Evolutionary conservation across 2,329 filamentous ascomycete species (phyloP), one percentile per base, ranked within the genome.

Genomic region (Penicillium sp.): DNA sequence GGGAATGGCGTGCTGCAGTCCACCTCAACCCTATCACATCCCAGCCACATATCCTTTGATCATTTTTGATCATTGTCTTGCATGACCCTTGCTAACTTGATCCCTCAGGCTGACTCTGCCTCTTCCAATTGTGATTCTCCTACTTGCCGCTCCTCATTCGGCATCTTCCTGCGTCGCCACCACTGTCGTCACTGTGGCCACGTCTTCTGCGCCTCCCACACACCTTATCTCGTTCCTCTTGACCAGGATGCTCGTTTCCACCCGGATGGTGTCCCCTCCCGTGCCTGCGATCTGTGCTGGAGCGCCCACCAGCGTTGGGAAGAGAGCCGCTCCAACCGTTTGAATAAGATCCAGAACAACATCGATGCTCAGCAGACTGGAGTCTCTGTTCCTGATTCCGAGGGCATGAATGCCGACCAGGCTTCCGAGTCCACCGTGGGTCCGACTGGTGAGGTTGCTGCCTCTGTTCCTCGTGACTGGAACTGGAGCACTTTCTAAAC

Each of bases 161-260:
- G 81, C 42, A 77, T 86, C 66, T 84, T 85, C 72, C 77, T 82
- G 48, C 83, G 85, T 48, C 83, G 84, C 55, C 85, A 88, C 66
- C 85, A 88, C 72, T 88, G 85, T 71, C 82, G 85, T 55, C 84
- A 85, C 63, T 88, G 85, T 63, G 85, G 85, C 41, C 81, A 85
- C 64, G 81, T 88, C 64, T 87, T 86, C 68, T 88, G 85, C 73
- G 78, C 80, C 57, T 76, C 79, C 33, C 84, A 88, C 73, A 82
- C 81, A 47, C 75, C 78, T 43, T 77, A 81, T 65, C 72, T 75
- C 46, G 82, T 87, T 11, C 82, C 82, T 8, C 81, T 88, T 16
- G 84, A 87, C 65, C 85, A 87, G 70, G 77, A 84, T 55, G 85
- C 85, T 16, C 80, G 81, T 53, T 86, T 86, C 72, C 84, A 87